Conservation (phyloP, 768 basidiomycete species). For the Antrodiella citrinella region DNA sequence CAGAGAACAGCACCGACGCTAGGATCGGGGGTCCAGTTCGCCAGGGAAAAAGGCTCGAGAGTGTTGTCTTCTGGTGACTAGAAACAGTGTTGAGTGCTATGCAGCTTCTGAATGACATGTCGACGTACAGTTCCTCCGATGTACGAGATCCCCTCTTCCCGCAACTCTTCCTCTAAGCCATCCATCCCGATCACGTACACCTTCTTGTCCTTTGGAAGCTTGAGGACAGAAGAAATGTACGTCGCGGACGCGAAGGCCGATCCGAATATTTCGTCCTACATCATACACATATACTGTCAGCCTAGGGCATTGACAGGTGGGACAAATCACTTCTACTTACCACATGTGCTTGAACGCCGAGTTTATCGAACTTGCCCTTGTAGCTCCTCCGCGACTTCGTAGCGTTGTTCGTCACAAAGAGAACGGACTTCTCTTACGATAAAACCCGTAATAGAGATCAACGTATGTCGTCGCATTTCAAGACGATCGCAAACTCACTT, state of each 20-base stretch:
- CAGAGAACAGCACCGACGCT: constrained; percentile 90
- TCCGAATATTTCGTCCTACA: constrained; percentile 91
- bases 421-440: constrained; percentile 62
- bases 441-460: background rate
- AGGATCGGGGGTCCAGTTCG: constrained; percentile 66
- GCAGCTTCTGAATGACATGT: no score
- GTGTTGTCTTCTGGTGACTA: constrained; percentile 85
- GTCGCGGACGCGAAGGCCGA: constrained; percentile 85
- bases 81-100: no score
- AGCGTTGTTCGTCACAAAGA: constrained; percentile 98
- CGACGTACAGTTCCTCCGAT: constrained; percentile 76
- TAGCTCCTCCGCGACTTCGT: constrained; percentile 84
- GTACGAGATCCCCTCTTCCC: constrained; percentile 73
- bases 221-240: constrained; percentile 82
- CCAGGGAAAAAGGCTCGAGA: constrained; percentile 58
- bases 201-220: constrained; percentile 84
- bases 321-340: constrained; percentile 39
- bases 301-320: background rate
- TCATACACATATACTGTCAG: background rate
- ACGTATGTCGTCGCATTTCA: constrained; percentile 1
- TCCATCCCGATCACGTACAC: constrained; percentile 92
- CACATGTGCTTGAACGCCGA: constrained; percentile 77
- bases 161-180: constrained; percentile 89
- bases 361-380: constrained; percentile 85
- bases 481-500: constrained; percentile 40